Evolutionary conservation across 176 grass and related monocot species (phyloP).

Genomic region (Zizania latifolia): DNA sequence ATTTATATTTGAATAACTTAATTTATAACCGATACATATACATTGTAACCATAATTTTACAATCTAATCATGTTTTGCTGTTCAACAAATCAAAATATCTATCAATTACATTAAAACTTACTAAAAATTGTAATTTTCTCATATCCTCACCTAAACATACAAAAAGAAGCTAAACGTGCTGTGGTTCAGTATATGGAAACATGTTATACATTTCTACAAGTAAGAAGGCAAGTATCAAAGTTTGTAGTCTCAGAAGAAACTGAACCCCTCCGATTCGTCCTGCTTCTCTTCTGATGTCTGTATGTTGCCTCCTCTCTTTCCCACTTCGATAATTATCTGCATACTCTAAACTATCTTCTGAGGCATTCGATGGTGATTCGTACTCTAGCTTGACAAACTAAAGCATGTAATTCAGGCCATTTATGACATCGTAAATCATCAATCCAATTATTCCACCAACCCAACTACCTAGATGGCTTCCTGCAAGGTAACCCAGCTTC

Average conservation of each 20-base stretch:
- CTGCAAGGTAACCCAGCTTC: constrained; percentile 74
- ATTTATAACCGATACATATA: too few species aligned
- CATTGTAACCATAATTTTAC: too few species aligned
- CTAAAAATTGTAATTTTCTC: too few species aligned
- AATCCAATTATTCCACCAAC: constrained; percentile 84
- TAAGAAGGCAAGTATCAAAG: not conserved
- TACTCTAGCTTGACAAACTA: constrained; percentile 45
- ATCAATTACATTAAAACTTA: too few species aligned
- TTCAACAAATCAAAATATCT: too few species aligned
- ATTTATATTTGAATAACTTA: too few species aligned
- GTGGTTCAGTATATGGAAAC: not conserved
- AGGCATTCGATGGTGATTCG: constrained; percentile 16
- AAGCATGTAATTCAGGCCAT: constrained; percentile 66
- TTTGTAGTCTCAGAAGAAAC: constrained; percentile 39
- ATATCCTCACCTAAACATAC: constrained; percentile 5
- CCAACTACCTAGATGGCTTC: constrained; percentile 96
- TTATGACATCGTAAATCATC: constrained; percentile 92
- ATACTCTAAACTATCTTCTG: constrained; percentile 27
- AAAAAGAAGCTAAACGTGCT: constrained; percentile 16
- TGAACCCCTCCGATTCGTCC: constrained; percentile 38
- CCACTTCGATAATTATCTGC: constrained; percentile 33
- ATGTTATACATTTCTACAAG: not conserved
- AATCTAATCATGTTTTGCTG: too few species aligned
- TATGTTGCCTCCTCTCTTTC: constrained; percentile 27
- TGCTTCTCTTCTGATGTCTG: constrained; percentile 30